phyloP scores from a whole-genome alignment of 345 rosid genomes.

The Passiflora organensis region DNA sequence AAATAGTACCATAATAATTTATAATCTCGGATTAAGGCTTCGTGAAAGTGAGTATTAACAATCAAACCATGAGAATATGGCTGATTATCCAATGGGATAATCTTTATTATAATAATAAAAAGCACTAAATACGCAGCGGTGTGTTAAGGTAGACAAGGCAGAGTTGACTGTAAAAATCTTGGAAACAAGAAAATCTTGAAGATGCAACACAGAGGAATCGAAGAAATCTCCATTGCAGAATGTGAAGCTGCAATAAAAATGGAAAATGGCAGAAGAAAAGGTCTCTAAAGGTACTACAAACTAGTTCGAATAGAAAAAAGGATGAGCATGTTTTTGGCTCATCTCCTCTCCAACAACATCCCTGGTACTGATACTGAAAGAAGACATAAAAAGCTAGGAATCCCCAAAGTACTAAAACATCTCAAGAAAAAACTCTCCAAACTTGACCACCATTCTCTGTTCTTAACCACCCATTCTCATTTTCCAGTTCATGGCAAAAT shows the following conservation, averaged over 20 bases:
- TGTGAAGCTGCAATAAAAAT: slow-evolving; percentile 6
- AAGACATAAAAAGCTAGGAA: slow-evolving; percentile 7
- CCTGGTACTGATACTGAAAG: background rate
- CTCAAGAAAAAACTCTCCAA: background rate
- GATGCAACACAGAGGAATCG: background rate
- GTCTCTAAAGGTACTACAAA: slow-evolving; percentile 3
- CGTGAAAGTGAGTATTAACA: no score
- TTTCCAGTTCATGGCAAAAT: slow-evolving; percentile 65
- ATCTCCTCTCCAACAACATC: slow-evolving; percentile 29
- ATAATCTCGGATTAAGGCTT: no score
- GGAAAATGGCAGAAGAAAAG: background rate
- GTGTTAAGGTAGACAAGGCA: no score
- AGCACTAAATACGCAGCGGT: no score
- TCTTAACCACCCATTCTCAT: slow-evolving; percentile 30
- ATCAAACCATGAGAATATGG: no score
- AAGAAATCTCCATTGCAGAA: slow-evolving; percentile 11
- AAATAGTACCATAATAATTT: no score
- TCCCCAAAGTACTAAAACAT: background rate
- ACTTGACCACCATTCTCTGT: no score
- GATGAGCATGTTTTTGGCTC: slow-evolving; percentile 35
- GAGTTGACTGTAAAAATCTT: no score
- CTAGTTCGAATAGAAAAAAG: slow-evolving; percentile 24
- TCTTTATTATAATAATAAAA: no score
- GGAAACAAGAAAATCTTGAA: no score
- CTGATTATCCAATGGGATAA: no score